Percentiles rank a stretch among this genome's conserved stretches.
phyloP scores from a whole-genome alignment of 495 filamentous ascomycete species.

The Copromyces sp. region DNA sequence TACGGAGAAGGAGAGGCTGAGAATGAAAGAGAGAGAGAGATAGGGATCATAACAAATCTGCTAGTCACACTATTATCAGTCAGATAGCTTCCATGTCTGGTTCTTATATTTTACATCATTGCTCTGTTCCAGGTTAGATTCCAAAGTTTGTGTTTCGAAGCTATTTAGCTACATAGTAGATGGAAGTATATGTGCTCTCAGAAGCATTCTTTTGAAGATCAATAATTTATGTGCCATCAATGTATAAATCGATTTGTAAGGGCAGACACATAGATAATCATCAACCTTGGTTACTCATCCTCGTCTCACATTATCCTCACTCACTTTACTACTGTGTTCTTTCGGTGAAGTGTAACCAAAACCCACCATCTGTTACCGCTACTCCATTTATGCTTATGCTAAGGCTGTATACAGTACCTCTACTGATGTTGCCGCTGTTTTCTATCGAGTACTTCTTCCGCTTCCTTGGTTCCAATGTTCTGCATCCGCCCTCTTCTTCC shows the following conservation, averaged over 20 bases:
- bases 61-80: not conserved
- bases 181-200: too few relatives aligned
- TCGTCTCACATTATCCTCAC: too few relatives aligned
- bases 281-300: too few relatives aligned
- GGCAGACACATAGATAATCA: too few relatives aligned
- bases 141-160: too few relatives aligned
- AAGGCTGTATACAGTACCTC: not conserved
- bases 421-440: not conserved
- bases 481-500: not conserved
- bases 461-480: not conserved
- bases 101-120: not conserved
- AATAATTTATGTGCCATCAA: too few relatives aligned
- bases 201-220: too few relatives aligned
- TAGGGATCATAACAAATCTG: not conserved
- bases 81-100: not conserved
- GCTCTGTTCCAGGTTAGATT: not conserved
- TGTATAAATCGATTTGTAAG: too few relatives aligned
- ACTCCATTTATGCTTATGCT: not conserved
- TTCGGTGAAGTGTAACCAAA: not conserved
- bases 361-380: not conserved
- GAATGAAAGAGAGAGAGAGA: not conserved
- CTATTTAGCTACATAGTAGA: too few relatives aligned
- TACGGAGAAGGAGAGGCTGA: not conserved
- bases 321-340: not conserved
- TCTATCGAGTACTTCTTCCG: not conserved